Evolutionary conservation across 805 yeast genomes (phyloP).

Genomic region (Kodamaea kaohsiungensis): DNA sequence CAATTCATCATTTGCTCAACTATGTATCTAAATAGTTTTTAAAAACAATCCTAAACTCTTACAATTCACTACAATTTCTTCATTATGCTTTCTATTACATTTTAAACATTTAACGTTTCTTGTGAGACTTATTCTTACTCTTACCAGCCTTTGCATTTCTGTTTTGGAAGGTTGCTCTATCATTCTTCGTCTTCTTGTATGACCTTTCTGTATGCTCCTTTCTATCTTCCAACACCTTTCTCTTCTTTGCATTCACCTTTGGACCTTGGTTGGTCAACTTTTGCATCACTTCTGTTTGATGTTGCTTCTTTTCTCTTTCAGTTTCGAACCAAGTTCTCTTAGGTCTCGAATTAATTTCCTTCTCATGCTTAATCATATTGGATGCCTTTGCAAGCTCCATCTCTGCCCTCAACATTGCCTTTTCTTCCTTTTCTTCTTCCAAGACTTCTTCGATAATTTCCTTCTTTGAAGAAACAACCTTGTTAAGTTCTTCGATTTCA

Average conservation of each 20-base stretch:
- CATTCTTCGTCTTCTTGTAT: constrained; percentile 79
- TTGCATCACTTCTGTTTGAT: constrained; percentile 35
- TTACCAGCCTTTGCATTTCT: constrained; percentile 21
- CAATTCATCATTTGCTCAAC: no score
- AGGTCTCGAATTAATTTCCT: constrained; percentile 87
- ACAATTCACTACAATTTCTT: not conserved
- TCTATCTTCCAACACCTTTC: constrained; percentile 65
- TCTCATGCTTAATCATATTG: constrained; percentile 74
- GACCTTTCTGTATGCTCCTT: constrained; percentile 54
- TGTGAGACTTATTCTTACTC: not conserved
- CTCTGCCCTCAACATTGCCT: constrained; percentile 85
- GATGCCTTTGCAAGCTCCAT: constrained; percentile 86
- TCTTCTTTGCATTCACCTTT: constrained; percentile 63
- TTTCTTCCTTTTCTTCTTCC: constrained; percentile 85
- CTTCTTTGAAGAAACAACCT: constrained; percentile 58
- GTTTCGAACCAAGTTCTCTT: constrained; percentile 95
- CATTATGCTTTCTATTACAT: not conserved
- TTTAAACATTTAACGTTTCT: not conserved
- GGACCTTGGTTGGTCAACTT: constrained; percentile 52
- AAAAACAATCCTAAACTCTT: no score
- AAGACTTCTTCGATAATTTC: constrained; percentile 72
- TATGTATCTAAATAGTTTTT: no score
- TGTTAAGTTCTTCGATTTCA: constrained; percentile 69
- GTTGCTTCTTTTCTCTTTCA: constrained; percentile 52
- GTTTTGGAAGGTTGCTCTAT: constrained; percentile 57